phyloP scores from a whole-genome alignment of 768 basidiomycete genomes.

The Phylloporus sp. region DNA sequence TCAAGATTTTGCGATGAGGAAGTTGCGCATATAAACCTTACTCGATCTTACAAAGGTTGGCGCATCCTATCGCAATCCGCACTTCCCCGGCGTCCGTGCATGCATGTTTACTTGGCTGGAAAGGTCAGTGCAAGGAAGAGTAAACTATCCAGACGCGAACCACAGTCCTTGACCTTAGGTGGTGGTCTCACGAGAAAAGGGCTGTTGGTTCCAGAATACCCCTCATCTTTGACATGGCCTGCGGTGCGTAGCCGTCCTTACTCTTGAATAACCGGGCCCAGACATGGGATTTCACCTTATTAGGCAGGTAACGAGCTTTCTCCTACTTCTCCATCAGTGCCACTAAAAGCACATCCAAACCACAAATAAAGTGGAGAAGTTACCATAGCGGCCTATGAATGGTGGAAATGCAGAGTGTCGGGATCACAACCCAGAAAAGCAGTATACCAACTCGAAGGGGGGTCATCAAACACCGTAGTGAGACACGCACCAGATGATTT shows the following conservation, averaged over 20 bases:
- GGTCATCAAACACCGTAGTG: not conserved
- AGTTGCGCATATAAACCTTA: not conserved
- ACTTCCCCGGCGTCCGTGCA: slow-evolving; percentile 60
- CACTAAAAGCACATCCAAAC: not conserved
- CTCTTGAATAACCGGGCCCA: not conserved
- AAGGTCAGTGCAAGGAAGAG: slow-evolving; percentile 30
- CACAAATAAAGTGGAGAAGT: slow-evolving; percentile 51
- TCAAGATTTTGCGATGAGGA: slow-evolving; percentile 1
- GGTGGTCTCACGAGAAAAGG: slow-evolving; percentile 21
- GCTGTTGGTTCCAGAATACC: slow-evolving; percentile 13
- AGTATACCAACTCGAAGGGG: not conserved
- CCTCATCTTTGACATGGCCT: slow-evolving; percentile 28
- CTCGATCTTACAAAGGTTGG: slow-evolving; percentile 38
- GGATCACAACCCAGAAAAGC: slow-evolving; percentile 18
- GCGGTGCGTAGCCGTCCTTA: slow-evolving; percentile 16
- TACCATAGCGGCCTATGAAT: slow-evolving; percentile 54
- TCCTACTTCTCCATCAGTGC: slow-evolving; percentile 22
- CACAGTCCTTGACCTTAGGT: slow-evolving; percentile 17
- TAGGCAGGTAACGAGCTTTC: slow-evolving; percentile 22
- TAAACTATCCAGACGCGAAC: not conserved
- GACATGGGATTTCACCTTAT: not conserved
- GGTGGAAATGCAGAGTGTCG: slow-evolving; percentile 43
- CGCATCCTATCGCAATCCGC: slow-evolving; percentile 68
- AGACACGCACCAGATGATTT: slow-evolving; percentile 16
- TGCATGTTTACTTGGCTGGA: slow-evolving; percentile 51